Evolutionary conservation across 805 yeast genomes (phyloP), one percentile per base, ranked within the genome.

Genomic region (Spathaspora sp.): DNA sequence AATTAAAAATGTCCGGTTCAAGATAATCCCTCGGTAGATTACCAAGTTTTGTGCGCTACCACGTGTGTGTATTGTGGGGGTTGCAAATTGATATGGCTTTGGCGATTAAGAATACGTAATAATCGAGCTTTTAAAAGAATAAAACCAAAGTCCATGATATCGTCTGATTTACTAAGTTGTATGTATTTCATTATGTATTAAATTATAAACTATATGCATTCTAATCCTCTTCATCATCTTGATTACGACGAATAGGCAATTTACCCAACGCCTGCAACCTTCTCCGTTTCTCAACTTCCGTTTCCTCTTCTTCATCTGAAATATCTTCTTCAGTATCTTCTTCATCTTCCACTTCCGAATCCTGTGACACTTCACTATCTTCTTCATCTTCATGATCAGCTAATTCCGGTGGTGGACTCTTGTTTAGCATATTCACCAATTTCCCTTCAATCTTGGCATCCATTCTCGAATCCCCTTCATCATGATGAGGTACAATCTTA

Each of bases 251-350:
- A 3, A 69, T 73, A 7, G 68, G 60, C 19, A 66, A 62, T 45
- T 67, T 65, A 2, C 86, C 85, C 53, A 81, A 66, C 0, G 86
- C 86, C 5, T 80, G 79, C 51, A 87, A 65, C 52, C 92, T 75
- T 59, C 92, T 78, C 40, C 73, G 72, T 51, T 80, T 77, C 63
- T 87, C 92, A 20, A 83, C 81, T n/a, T 75, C 85, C 0, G 90
- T 85, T 63, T 86, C 92, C 7, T 38, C 40, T 2, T 66, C 68
- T 20, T 56, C 51, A 18, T 42, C 54, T 20, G 26, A 23, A 23
- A 23, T 6, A 23, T 55, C 73, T 23, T 53, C 59, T 26, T 60
- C 67, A 3, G 61, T 63, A 4, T 63, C 61, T 44, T 57, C 60
- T 49, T 62, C 63, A 17, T 6, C 38, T 14, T 29, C 47, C 1